Evolutionary conservation across 1,284 basidiomycete genomes (phyloP), one percentile per base, ranked within the genome.

Genomic region (Ustilago bromivora): DNA sequence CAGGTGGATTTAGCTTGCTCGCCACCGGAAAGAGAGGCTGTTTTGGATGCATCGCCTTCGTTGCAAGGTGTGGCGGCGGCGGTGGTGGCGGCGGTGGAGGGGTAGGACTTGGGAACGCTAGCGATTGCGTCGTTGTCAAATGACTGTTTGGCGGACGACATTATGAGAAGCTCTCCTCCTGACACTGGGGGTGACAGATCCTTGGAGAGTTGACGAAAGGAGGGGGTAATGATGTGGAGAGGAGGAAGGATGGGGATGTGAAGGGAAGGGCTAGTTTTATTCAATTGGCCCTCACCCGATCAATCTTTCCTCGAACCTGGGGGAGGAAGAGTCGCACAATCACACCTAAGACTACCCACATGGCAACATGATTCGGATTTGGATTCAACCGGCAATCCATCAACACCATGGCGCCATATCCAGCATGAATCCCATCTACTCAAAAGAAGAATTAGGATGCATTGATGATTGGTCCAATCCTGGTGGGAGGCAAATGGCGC

Each of bases 51-150:
- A 31, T 73, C 65, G 28, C 41, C 71, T 3, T 65, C 55, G 32
- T 60, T 38, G 12, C 23, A 23, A 1, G 61, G 17, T n/a, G 28
- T 38, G 6, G 40, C 34, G 7, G 43, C 23, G 35, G 36, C 55
- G 4, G 43, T 31, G 35, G 36, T 4, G 8, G 40, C 23, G 11
- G 36, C 40, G 7, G 40, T 32, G 31, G 52, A 64, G 5, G 68
- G 64, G 51, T 76, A 76, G 7, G 65, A 57, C 36, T 76, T 71
- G 57, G 62, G 56, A 36, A 76, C 61, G 36, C 58, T 67, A 57
- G 73, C 67, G 54, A 76, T 76, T 46, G 36, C 65, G 60, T 70
- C 61, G 61, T 57, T 58, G 11, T 75, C 73, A 46, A 67, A 76
- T 28, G 73, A 70, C 40, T 60, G 63, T 49, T 66, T 70, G 17